Conservation (phyloP, 2,329 filamentous ascomycete species). For the Myrmaecium sp. region DNA sequence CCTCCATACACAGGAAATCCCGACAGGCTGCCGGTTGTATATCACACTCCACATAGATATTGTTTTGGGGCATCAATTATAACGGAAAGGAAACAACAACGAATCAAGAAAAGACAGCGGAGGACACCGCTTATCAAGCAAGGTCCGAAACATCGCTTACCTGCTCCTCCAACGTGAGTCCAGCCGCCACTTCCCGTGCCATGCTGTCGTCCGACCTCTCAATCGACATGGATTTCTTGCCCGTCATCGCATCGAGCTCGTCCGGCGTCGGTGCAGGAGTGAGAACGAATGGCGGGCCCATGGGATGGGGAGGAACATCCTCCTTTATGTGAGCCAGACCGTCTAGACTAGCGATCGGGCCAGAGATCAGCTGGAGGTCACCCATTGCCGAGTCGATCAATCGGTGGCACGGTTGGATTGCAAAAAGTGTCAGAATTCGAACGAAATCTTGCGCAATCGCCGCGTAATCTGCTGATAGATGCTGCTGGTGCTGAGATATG, state of each 20-base stretch:
- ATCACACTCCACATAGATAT: too few relatives aligned
- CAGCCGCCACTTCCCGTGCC: slow-evolving; percentile 17
- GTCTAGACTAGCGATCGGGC: slow-evolving; percentile 10
- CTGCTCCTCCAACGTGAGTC: slow-evolving; percentile 21
- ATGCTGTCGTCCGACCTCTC: slow-evolving; percentile 17
- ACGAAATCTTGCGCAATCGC: neutral
- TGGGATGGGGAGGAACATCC: slow-evolving; percentile 11
- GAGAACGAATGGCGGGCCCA: slow-evolving; percentile 12
- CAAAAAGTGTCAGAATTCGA: slow-evolving; percentile 1
- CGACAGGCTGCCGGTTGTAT: too few relatives aligned
- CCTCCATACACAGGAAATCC: too few relatives aligned
- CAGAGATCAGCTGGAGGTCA: slow-evolving; percentile 14
- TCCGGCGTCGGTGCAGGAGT: slow-evolving; percentile 14
- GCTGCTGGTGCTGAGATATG: too few relatives aligned
- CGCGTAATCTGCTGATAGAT: neutral
- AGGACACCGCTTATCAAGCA: too few relatives aligned
- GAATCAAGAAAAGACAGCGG: too few relatives aligned
- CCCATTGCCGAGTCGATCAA: slow-evolving; percentile 15
- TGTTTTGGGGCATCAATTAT: too few relatives aligned
- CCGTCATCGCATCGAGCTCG: slow-evolving; percentile 14
- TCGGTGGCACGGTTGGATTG: slow-evolving; percentile 8
- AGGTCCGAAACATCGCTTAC: slow-evolving; percentile 14
- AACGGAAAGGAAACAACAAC: too few relatives aligned
- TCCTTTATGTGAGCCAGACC: slow-evolving; percentile 16
- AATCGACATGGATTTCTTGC: slow-evolving; percentile 16